Base-by-base conservation (phyloP, 2,329 filamentous ascomycete species). In the Trichophyton schoenleinii region DNA sequence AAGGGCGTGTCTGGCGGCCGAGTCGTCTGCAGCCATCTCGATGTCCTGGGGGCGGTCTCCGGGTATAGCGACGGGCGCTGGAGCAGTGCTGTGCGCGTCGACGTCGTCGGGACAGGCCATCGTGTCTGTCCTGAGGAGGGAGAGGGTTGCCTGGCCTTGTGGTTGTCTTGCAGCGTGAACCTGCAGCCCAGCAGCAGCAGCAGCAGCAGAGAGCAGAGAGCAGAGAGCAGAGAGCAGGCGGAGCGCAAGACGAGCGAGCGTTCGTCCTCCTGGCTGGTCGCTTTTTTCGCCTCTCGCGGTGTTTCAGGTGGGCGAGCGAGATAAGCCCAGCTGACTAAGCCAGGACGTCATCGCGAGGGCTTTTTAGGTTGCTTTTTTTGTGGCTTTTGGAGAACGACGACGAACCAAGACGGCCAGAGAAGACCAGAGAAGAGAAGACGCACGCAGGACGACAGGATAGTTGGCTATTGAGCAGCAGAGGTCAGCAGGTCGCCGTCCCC, bases 1-100 rank as follows among this genome's bases (percentile, higher is more conserved):
- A 38, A 83, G 80, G 58, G 78, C 75, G 63, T 79, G 75, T 61
- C 75, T 69, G 63, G 72, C 70, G 31, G 68, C 58, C 18, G 69
- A 66, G 42, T 74, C 70, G 49, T 73, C 71, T 13, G 71, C 70
- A 18, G 71, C 66, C 76, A 78, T 78, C 63, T 77, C 74, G 64
- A 77, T 67, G 62, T 77, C 75, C 44, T 70, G 28, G 52, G 31
- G 20, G 3, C 52, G n/a, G 25, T 55, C 52, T 55, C 52, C 15
- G 52, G 52, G 52, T 36, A 55, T 55, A 13, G 22, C 13, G 5
- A 53, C 22, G 9, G 52, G 52, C 9, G 52, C n/a, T 8, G 52
- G n/a, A 13, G 52, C 28, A 4, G 52, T 18, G 11, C 34, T 18
- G 15, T 36, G 52, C 52, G 20, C 11, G 52, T 55, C 52, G 49